Conservation (phyloP, 2,329 filamentous ascomycete genomes). For the Colletotrichum eremochloae region DNA sequence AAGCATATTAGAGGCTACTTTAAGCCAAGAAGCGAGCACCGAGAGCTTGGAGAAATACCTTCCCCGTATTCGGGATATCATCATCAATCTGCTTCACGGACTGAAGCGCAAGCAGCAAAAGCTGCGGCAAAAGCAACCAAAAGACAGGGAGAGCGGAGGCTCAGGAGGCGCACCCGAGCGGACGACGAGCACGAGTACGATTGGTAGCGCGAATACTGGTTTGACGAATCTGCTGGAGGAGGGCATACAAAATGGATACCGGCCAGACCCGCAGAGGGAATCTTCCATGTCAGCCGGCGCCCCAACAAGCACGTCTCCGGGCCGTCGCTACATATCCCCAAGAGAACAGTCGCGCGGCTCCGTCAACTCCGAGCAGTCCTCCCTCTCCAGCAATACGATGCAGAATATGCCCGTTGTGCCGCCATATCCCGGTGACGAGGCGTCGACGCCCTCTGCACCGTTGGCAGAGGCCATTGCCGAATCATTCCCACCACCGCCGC, state of each 20-base stretch:
- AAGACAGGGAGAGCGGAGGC: constrained; percentile 66
- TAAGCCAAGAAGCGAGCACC: constrained; percentile 95
- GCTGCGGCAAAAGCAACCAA: constrained; percentile 73
- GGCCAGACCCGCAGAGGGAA: constrained; percentile 50
- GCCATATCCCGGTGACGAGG: constrained; percentile 75
- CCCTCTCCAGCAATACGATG: constrained; percentile 79
- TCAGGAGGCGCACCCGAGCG: constrained; percentile 57
- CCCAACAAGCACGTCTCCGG: constrained; percentile 59
- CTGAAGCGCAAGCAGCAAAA: constrained; percentile 97
- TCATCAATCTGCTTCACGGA: constrained; percentile 96
- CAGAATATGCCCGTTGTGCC: constrained; percentile 82
- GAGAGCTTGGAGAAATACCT: constrained; percentile 95
- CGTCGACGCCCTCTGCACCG: constrained; percentile 49
- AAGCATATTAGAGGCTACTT: constrained; percentile 91
- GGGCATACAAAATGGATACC: constrained; percentile 67
- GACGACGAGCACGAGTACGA: constrained; percentile 71
- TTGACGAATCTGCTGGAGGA: constrained; percentile 72
- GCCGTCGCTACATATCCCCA: constrained; percentile 58
- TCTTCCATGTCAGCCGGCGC: constrained; percentile 38
- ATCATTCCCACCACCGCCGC: constrained; percentile 78
- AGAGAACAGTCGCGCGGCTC: constrained; percentile 68
- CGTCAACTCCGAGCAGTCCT: constrained; percentile 71
- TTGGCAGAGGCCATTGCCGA: constrained; percentile 69
- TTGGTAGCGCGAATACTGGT: constrained; percentile 69
- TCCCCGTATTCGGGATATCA: constrained; percentile 95